Base-by-base conservation (phyloP, 2,329 filamentous ascomycete genomes). In the Drechslerella coelobrocha region DNA sequence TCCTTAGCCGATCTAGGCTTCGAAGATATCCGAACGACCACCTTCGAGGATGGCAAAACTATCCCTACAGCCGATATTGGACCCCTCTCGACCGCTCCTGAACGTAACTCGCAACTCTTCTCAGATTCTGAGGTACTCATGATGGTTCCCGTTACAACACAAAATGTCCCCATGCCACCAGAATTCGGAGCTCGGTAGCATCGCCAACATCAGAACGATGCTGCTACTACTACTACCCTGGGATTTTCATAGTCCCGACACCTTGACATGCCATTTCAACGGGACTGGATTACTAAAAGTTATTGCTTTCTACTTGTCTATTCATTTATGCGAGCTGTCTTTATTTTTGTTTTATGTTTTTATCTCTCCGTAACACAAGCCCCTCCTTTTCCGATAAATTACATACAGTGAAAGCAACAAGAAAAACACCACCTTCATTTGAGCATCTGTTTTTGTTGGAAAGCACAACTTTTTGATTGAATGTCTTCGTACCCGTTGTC, bases 241-340 rank as follows among this genome's bases (percentile, higher is more conserved):
- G 59, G 48, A 53, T 60, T 55, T 59, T n/a, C 59, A 53, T 23
- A 26, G 54, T 63, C 66, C 66, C 52, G 48, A 62, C 47, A 62
- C 45, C 47, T 60, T 71, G 59, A 63, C 59, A 63, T 48, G 48
- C 66, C 53, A 63, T 60, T 60, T 60, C 66, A 62, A 71, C 59
- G 66, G 66, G 66, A 71, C 66, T 63, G 53, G 59, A 71, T 71
- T 54, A 71, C 39, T 55, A 71, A 71, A 71, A 71, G 66, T 71
- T 71, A 48, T 71, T 63, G 66, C 66, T 71, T 71, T 63, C 66
- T 71, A 37, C 48, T 39, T 27, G 41, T 43, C 53, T 62, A 41
- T 55, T 60, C 37, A 47, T 31, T 60, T 52, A 54, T 63, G 14
- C 53, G 27, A 12, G 45, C 41, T 54, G 43, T 37, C 57, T 62